phyloP scores from a whole-genome alignment of 2,329 filamentous ascomycete genomes.

The Stachybotrys elegans region DNA sequence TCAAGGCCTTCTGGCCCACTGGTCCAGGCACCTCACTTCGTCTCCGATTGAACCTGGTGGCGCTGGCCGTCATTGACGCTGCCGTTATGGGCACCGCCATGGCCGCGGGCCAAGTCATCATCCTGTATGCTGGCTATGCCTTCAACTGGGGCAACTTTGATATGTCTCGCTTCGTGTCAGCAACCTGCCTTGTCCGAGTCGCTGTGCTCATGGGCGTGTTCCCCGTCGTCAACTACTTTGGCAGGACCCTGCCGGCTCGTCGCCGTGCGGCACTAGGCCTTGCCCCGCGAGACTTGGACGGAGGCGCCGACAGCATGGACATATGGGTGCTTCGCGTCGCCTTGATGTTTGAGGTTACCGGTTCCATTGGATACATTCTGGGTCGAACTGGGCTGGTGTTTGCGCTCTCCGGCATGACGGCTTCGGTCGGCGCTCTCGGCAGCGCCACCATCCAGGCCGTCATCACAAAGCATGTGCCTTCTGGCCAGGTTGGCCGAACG shows the following conservation, averaged over 20 bases:
- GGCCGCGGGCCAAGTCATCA: slow-evolving; percentile 72
- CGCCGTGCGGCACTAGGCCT: slow-evolving; percentile 31
- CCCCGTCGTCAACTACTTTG: slow-evolving; percentile 70
- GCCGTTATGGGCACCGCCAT: slow-evolving; percentile 78
- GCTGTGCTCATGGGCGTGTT: slow-evolving; percentile 68
- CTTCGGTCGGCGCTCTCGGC: slow-evolving; percentile 77
- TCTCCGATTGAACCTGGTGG: slow-evolving; percentile 74
- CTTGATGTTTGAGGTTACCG: slow-evolving; percentile 70
- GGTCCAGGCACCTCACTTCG: slow-evolving; percentile 53
- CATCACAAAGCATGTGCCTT: slow-evolving; percentile 85
- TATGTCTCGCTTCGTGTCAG: slow-evolving; percentile 73
- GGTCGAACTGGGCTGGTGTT: slow-evolving; percentile 60
- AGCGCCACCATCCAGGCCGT: slow-evolving; percentile 79
- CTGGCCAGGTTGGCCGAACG: slow-evolving; percentile 77
- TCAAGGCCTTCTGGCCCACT: slow-evolving; percentile 72
- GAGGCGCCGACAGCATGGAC: slow-evolving; percentile 74
- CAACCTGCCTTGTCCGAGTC: slow-evolving; percentile 74
- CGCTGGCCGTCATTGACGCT: slow-evolving; percentile 76
- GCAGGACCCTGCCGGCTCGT: slow-evolving; percentile 53
- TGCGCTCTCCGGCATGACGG: slow-evolving; percentile 64
- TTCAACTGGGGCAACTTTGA: slow-evolving; percentile 83
- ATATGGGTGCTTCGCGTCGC: slow-evolving; percentile 70
- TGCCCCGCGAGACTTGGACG: slow-evolving; percentile 41
- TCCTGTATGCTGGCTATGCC: slow-evolving; percentile 76
- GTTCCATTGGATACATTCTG: slow-evolving; percentile 70